Percentiles rank a stretch among this genome's conserved stretches.
Conservation (phyloP, 352 stramenopile genomes). For the Globisporangium uncinulatum region DNA sequence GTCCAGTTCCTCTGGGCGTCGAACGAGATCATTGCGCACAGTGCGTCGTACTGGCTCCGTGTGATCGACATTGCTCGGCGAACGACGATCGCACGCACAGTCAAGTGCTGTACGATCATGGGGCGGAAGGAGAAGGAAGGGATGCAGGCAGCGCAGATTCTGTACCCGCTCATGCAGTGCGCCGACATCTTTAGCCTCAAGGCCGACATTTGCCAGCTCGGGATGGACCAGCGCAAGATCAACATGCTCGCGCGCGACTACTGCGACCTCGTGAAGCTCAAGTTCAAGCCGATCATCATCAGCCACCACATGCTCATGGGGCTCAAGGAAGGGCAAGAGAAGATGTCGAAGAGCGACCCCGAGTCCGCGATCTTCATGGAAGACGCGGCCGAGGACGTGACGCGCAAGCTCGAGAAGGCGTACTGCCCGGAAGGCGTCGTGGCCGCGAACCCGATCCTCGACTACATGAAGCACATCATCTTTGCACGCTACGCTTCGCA, state of each 20-base stretch:
- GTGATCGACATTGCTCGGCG: conserved; percentile 93
- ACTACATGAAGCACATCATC: conserved; percentile 98
- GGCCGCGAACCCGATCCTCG: conserved; percentile 93
- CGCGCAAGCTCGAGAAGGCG: conserved; percentile 98
- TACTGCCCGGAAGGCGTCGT: conserved; percentile 92
- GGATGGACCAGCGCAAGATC: conserved; percentile 99
- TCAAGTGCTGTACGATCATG: conserved; percentile 99
- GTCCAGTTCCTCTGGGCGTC: conserved; percentile 99
- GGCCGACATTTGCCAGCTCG: conserved; percentile 99
- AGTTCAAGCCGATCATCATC: conserved; percentile 95
- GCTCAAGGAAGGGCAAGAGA: conserved; percentile 98
- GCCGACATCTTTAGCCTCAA: conserved; percentile 99
- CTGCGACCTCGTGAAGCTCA: conserved; percentile 94
- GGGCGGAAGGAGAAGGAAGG: conserved; percentile 88
- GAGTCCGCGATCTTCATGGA: conserved; percentile 99
- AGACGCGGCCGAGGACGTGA: conserved; percentile 91
- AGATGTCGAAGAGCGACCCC: conserved; percentile 99
- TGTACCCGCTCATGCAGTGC: conserved; percentile 99
- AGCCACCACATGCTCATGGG: conserved; percentile 99
- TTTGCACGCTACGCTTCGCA: conserved; percentile 69
- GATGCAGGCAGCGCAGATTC: conserved; percentile 93
- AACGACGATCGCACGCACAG: conserved; percentile 91
- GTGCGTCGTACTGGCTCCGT: conserved; percentile 89
- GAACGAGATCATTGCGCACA: conserved; percentile 91
- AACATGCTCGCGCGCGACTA: conserved; percentile 99